Evolutionary conservation across 169 alveolate species (phyloP).

Genomic region (Plasmodium coatneyi): DNA sequence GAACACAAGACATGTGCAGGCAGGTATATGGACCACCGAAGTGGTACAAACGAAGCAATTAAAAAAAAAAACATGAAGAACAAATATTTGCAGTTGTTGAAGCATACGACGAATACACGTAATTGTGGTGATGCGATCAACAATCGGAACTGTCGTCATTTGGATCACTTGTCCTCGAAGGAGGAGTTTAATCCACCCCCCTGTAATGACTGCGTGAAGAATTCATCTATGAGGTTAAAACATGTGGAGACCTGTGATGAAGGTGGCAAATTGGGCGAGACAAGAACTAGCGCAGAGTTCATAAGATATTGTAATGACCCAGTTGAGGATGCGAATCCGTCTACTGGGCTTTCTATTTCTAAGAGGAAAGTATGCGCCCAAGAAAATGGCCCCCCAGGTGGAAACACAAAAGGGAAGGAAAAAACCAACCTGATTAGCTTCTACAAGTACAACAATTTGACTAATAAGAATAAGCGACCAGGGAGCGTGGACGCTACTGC

Average conservation of each 20-base stretch:
- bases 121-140: neutral
- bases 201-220: neutral
- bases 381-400: neutral
- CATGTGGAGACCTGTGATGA: neutral
- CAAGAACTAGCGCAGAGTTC: neutral
- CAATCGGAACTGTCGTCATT: neutral
- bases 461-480: neutral
- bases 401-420: slow-evolving; percentile 20
- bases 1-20: slow-evolving; percentile 2
- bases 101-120: neutral
- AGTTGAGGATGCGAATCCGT: neutral
- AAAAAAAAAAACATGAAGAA: slow-evolving; percentile 17
- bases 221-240: neutral
- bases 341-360: neutral
- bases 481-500: neutral
- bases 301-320: neutral
- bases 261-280: slow-evolving; percentile 9
- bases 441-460: slow-evolving; percentile 58
- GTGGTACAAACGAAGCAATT: neutral
- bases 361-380: slow-evolving; percentile 7
- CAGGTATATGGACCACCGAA: neutral
- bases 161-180: neutral
- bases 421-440: slow-evolving; percentile 55
- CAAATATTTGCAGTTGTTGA: slow-evolving; percentile 9
- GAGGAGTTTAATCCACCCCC: neutral